Evolutionary conservation across 1,139 yeast species (phyloP).

Genomic region (Keqinozyma sinolaborantium): DNA sequence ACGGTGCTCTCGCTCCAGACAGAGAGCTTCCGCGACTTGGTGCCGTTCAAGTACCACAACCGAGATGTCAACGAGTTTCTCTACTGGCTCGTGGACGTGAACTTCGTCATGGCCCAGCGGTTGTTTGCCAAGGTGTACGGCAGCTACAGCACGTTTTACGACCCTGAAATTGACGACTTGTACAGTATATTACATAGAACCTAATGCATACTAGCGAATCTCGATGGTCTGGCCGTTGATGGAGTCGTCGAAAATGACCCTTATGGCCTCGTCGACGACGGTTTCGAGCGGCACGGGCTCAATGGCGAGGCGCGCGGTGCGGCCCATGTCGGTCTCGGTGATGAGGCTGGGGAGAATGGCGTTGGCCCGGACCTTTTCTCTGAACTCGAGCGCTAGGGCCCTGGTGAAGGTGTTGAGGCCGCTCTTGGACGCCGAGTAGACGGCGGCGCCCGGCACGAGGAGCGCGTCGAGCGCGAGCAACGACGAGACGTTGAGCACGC

Average conservation of each 20-base stretch:
- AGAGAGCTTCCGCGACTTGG: constrained; percentile 2
- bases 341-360: constrained; percentile 74
- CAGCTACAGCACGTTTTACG: constrained; percentile 6
- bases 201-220: constrained; percentile 1
- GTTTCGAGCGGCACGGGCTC: constrained; percentile 16
- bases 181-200: constrained; percentile 2
- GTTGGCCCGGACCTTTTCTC: constrained; percentile 52
- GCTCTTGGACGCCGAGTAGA: constrained; percentile 79
- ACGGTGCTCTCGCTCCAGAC: constrained; percentile 4
- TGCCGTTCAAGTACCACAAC: constrained; percentile 8
- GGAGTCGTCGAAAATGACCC: neutral
- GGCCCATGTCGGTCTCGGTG: constrained; percentile 69
- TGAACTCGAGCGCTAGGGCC: constrained; percentile 62
- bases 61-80: constrained; percentile 8
- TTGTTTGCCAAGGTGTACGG: constrained; percentile 10
- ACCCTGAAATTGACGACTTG: constrained; percentile 7
- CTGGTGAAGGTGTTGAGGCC: constrained; percentile 69
- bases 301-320: constrained; percentile 21
- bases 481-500: constrained; percentile 67
- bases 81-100: constrained; percentile 8
- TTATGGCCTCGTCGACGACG: constrained; percentile 15
- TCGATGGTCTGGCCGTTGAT: no score
- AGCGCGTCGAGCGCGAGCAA: constrained; percentile 49
- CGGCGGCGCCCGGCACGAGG: constrained; percentile 58
- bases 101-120: constrained; percentile 1